Conservation (phyloP, 306 rosid species). For the Cicer pinnatifidum region DNA sequence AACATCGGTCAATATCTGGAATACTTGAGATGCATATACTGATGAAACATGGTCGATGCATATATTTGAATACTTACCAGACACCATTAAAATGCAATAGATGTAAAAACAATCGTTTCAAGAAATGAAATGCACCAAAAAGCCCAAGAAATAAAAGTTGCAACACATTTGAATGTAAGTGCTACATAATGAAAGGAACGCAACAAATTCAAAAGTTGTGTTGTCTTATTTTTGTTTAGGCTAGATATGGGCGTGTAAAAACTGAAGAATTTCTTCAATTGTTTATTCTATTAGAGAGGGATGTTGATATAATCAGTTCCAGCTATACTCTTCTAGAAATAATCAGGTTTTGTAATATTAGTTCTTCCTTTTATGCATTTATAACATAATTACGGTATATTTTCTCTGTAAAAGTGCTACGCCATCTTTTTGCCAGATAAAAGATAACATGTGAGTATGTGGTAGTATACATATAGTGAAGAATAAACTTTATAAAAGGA, state of each 20-base stretch:
- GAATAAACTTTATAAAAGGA: background rate
- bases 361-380: background rate
- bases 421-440: background rate
- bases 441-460: background rate
- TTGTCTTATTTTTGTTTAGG: constrained; percentile 9
- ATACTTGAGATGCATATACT: constrained; percentile 9
- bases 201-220: constrained; percentile 20
- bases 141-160: background rate
- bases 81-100: constrained; percentile 21
- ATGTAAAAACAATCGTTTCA: constrained; percentile 25
- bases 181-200: constrained; percentile 1
- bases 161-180: background rate
- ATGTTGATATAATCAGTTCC: background rate
- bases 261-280: constrained; percentile 9
- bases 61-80: background rate
- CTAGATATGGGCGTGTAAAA: constrained; percentile 2
- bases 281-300: constrained; percentile 13
- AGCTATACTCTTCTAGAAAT: background rate
- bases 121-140: constrained; percentile 17
- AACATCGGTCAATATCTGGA: constrained; percentile 37
- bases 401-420: background rate
- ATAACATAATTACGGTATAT: background rate
- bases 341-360: constrained; percentile 31
- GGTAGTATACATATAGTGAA: constrained; percentile 4
- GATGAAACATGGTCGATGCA: background rate